Percentiles rank a stretch among this genome's conserved stretches.
phyloP scores from a whole-genome alignment of 2,329 filamentous ascomycete species.

The Fusarium pseudograminearum region DNA sequence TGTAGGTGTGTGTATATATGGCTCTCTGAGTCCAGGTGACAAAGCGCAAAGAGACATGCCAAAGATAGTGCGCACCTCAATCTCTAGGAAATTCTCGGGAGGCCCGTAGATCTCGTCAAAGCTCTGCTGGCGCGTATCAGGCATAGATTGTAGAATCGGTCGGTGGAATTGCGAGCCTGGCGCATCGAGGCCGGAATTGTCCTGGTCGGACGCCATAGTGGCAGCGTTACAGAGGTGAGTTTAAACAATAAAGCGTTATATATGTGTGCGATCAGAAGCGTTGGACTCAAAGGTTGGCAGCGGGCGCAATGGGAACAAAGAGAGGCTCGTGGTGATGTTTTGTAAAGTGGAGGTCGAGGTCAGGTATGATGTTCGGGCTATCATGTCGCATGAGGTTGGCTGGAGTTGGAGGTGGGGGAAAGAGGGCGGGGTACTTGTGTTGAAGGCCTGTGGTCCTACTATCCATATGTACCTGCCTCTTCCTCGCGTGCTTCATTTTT shows the following conservation, averaged over 20 bases:
- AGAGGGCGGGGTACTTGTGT: conserved; percentile 25
- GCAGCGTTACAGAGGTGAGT: conserved; percentile 44
- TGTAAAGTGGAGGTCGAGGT: conserved; percentile 10
- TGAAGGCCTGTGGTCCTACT: background rate
- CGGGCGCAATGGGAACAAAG: background rate
- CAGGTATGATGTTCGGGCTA: conserved; percentile 14
- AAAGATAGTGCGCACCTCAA: conserved; percentile 73
- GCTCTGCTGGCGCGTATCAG: conserved; percentile 85
- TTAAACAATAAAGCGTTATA: background rate
- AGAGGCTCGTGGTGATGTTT: conserved; percentile 25
- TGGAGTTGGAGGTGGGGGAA: conserved; percentile 23
- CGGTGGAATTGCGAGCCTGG: conserved; percentile 57
- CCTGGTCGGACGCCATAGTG: conserved; percentile 58
- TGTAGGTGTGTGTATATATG: background rate
- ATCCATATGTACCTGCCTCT: background rate
- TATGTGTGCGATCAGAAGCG: background rate
- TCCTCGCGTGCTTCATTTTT: background rate
- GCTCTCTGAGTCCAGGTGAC: background rate
- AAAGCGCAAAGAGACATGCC: background rate
- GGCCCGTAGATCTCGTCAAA: conserved; percentile 99
- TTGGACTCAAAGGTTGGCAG: background rate
- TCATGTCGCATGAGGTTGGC: conserved; percentile 31
- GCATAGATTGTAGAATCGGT: conserved; percentile 74
- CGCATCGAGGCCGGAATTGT: conserved; percentile 49
- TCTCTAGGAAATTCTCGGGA: conserved; percentile 98